phyloP scores from a whole-genome alignment of 441 rosid species.

The Syzygium syzygioides region DNA sequence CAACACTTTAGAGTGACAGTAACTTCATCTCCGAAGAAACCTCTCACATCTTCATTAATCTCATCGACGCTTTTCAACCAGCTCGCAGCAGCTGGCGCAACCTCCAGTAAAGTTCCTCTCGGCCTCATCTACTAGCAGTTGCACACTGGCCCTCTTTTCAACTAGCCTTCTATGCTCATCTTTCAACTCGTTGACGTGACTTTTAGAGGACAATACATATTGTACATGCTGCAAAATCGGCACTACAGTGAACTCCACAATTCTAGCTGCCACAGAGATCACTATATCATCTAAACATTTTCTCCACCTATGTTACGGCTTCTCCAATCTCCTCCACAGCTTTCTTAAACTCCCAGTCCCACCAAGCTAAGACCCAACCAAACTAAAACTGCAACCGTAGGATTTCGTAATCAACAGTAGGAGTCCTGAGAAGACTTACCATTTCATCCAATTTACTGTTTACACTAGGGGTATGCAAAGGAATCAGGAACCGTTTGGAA shows the following conservation, averaged over 20 bases:
- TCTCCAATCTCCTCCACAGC: not conserved
- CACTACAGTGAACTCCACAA: not conserved
- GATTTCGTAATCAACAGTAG: not conserved
- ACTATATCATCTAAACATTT: not conserved
- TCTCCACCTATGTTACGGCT: not conserved
- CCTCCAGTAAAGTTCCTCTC: not conserved
- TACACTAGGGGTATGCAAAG: too few species aligned
- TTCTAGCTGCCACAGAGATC: not conserved
- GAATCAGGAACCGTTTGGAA: too few species aligned
- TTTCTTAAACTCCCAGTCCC: not conserved
- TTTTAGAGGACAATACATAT: accelerated
- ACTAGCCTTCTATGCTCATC: accelerated
- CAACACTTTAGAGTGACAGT: not conserved
- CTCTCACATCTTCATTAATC: not conserved
- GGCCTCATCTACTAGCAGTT: not conserved
- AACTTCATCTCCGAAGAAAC: not conserved
- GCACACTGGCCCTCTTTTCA: not conserved
- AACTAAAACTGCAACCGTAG: not conserved
- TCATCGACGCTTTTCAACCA: not conserved
- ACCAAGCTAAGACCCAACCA: not conserved
- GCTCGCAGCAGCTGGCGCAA: accelerated
- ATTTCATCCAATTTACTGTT: not conserved
- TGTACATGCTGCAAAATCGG: not conserved
- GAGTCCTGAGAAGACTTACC: not conserved
- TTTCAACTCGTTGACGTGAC: not conserved